Base-by-base conservation (phyloP, 2,329 filamentous ascomycete species). In the Ceratocystis colombiana region DNA sequence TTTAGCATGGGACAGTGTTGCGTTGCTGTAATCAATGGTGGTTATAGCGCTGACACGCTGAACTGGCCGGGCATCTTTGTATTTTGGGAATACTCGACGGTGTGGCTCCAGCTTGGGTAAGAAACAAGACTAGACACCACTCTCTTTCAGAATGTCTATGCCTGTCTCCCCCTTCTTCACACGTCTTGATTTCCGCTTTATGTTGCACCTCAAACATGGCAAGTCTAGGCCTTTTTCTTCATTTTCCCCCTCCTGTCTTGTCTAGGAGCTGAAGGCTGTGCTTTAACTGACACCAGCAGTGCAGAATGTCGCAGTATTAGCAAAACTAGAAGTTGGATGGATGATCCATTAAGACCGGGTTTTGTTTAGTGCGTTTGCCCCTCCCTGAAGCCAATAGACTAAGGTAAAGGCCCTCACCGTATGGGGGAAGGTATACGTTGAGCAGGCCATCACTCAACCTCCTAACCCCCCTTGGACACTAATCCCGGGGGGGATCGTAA, bases 281-380 rank as follows among this genome's bases (percentile, higher is more conserved):
- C 15, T 53, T 5, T 8, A 46, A 62, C 37, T 45, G 44, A 45
- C 33, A 62, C 61, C 61, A 62, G 7, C 20, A 28, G 22, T 15
- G 37, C 8, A n/a, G 30, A 45, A 62, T 12, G 25, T 62, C 61
- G 44, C n/a, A 28, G 61, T 45, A 62, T 62, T 62, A 30, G 37
- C 37, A 46, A 12, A 53, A 25, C 48, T 53, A 53, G 22, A 53
- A 53, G 48, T n/a, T 8, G 25, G 48, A 20, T 10, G 22, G 20
- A 22, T 53, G 22, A 53, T 53, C 48, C 48, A 25, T 53, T 8
- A 53, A 25, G 48, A 25, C 48, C 48, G 22, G 48, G 17, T 28
- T 25, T 28, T 53, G 48, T 15, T 15, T 53, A 15, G 48, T 48
- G 10, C 25, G 20, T 5, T 15, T 53, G 20, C 10, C 48, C 15